phyloP scores from a whole-genome alignment of 129 eudicot species.

The Lactuca saligna region DNA sequence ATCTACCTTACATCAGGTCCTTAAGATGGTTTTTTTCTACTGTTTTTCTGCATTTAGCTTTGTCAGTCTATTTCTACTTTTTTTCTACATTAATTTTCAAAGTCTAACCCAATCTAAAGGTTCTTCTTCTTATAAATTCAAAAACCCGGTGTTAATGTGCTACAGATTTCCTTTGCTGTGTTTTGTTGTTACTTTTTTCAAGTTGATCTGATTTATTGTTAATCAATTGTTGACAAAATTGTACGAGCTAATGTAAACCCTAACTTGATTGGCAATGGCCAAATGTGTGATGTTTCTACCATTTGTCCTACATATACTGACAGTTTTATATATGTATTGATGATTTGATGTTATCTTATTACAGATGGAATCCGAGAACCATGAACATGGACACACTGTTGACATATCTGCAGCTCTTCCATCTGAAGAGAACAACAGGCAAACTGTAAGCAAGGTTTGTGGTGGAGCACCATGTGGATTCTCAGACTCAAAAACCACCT shows the following conservation, averaged over 20 bases:
- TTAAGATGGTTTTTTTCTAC: no score
- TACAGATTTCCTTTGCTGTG: no score
- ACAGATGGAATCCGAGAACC: conserved; percentile 46
- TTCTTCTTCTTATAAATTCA: background rate
- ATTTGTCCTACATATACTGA: background rate
- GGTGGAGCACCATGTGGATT: conserved; percentile 72
- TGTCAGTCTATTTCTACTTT: background rate
- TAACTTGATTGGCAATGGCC: no score
- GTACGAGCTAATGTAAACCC: background rate
- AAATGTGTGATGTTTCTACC: no score
- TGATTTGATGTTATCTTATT: background rate
- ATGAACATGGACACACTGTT: conserved; percentile 30
- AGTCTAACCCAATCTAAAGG: background rate
- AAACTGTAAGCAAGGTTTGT: conserved; percentile 42
- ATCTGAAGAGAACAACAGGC: conserved; percentile 32
- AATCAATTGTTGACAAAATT: background rate
- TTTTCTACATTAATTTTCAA: background rate
- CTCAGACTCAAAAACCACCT: conserved; percentile 40
- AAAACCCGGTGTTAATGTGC: no score
- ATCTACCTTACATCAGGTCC: no score
- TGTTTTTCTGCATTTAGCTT: no score
- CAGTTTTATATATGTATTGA: background rate
- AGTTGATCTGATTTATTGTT: background rate
- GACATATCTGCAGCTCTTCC: conserved; percentile 39
- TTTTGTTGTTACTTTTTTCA: background rate